Evolutionary conservation across 176 grass and related monocot genomes (phyloP), one percentile per base, ranked within the genome.

Genomic region (Eleusine coracana): DNA sequence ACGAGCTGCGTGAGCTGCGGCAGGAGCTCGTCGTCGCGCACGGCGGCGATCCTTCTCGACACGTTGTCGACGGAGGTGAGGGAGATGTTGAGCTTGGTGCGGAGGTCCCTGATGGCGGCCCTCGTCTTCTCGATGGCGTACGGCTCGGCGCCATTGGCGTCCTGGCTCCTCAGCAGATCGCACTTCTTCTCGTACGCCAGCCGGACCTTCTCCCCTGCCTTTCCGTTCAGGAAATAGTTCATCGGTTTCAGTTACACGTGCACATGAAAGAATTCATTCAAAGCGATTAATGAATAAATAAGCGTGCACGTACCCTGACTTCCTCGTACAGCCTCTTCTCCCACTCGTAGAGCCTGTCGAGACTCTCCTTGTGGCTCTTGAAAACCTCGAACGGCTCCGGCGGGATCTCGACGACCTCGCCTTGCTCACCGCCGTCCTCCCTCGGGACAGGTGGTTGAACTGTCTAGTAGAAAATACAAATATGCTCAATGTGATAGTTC

Each of bases 291-390:
- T 55, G 7, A 16, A 56, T 7, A 71, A 25, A 18, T 49, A 73
- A 50, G 60, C 9, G 66, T 13, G 31, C 34, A 18, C 61, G 55
- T 85, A 98, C 95, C 87, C 85, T 93, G 78, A 98, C 95, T 76
- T 98, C 95, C 40, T 98, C 87, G 66, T 95, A 95, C 42, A 95
- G 73, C 73, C 85, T 98, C 88, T 98, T 98, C 76, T 95, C 96
- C 96, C 92, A 98, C 44, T 79, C 82, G 84, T 95, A 91, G 36
- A 98, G 88, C 82, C 92, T 82, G 69, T 93, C 86, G 51, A 98
- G 86, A 76, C 90, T 98, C 76, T 94, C 81, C 77, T 91, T 91
- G 76, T 98, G 95, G 80, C 90, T 95, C 82, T 86, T 82, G 82
- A 94, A 98, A 37, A 92, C 67, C 81, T 92, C 61, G 59, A 92